Evolutionary conservation across 306 rosid species (phyloP).

Genomic region (Cucumis hystrix): DNA sequence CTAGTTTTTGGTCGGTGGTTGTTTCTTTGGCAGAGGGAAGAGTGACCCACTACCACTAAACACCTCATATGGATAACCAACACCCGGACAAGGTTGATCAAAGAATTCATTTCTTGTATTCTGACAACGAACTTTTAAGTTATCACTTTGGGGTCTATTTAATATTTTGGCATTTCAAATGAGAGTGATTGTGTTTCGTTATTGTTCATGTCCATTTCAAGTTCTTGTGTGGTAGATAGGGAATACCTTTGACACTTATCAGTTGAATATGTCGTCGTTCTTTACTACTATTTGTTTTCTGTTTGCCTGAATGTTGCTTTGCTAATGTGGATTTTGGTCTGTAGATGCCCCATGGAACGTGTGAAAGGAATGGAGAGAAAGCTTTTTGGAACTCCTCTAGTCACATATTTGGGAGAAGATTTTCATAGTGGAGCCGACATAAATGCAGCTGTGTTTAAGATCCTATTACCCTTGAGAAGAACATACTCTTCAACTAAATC

Average conservation of each 20-base stretch:
- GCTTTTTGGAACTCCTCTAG: constrained; percentile 80
- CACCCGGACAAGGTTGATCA: not conserved
- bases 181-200: not conserved
- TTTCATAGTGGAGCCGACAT: constrained; percentile 45
- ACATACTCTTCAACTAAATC: constrained; percentile 30
- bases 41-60: not conserved
- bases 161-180: not conserved
- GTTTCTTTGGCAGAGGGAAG: not conserved
- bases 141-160: not conserved
- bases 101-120: not conserved
- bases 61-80: not conserved
- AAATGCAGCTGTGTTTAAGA: constrained; percentile 36
- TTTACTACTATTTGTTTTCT: not conserved
- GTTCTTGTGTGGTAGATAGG: not conserved
- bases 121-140: not conserved
- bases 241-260: not conserved
- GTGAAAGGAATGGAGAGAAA: constrained; percentile 54
- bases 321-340: constrained; percentile 4
- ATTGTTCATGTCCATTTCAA: not conserved
- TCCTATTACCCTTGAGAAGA: constrained; percentile 63
- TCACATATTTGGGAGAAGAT: constrained; percentile 53
- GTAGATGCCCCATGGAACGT: constrained; percentile 37
- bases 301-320: constrained; percentile 6
- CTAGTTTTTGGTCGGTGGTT: not conserved
- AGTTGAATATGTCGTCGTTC: not conserved